Conservation (phyloP, 23 red algal species). For the Gracilaria caudata region DNA sequence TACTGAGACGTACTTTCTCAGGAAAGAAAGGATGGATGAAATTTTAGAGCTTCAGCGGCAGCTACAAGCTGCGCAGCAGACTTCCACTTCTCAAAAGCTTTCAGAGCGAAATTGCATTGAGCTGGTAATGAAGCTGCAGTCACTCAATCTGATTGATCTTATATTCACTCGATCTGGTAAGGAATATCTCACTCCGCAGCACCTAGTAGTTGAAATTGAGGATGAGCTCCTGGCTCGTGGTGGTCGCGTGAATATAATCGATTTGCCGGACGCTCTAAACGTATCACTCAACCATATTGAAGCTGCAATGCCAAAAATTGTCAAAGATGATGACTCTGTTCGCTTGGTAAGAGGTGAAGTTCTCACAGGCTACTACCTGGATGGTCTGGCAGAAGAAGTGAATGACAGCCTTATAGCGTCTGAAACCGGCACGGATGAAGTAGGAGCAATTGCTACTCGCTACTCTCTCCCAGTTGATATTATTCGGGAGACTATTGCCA, state of each 20-base stretch:
- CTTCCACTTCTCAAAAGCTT: slow-evolving; percentile 38
- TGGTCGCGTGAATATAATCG: slow-evolving; percentile 74
- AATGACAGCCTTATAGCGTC: slow-evolving; percentile 46
- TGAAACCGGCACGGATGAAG: slow-evolving; percentile 49
- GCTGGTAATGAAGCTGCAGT: slow-evolving; percentile 76
- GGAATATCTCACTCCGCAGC: slow-evolving; percentile 70
- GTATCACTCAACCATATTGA: slow-evolving; percentile 65
- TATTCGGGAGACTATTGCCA: slow-evolving; percentile 41
- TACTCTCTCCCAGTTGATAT: slow-evolving; percentile 61
- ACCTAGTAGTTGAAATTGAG: slow-evolving; percentile 50
- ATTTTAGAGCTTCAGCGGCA: slow-evolving; percentile 66
- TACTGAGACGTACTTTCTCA: background rate
- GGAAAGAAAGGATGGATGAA: slow-evolving; percentile 53
- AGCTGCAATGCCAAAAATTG: slow-evolving; percentile 30
- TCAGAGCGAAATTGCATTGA: slow-evolving; percentile 79
- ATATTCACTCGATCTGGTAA: slow-evolving; percentile 72
- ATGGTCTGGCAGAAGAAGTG: slow-evolving; percentile 55
- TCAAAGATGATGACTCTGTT: slow-evolving; percentile 38
- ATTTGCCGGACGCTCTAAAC: slow-evolving; percentile 63
- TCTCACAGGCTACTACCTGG: slow-evolving; percentile 65
- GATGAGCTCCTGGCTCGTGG: slow-evolving; percentile 67
- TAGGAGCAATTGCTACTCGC: slow-evolving; percentile 56
- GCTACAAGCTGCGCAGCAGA: slow-evolving; percentile 58
- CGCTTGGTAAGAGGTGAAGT: slow-evolving; percentile 61
- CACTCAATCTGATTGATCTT: slow-evolving; percentile 55